These are phyloP conservation scores for Nakazawaea wickerhamii DNA, from an alignment of 805 yeast genomes.

Conservation along the genomic window DNA sequence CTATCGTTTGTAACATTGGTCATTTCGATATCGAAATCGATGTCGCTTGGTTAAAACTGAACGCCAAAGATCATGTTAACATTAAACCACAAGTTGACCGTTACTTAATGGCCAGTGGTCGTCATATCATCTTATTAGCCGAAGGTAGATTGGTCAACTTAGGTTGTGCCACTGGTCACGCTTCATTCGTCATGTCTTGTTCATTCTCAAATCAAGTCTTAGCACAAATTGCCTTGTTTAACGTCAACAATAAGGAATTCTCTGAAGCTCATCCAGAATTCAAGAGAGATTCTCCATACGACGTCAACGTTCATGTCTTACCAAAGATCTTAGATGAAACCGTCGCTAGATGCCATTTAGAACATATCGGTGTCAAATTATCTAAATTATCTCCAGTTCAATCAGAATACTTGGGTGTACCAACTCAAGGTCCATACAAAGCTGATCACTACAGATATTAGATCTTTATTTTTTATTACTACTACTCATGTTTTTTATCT, in stretches of 20 bases:
- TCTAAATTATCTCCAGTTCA: slow-evolving; percentile 71
- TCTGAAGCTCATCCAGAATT: slow-evolving; percentile 81
- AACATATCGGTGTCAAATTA: slow-evolving; percentile 87
- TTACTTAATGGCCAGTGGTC: slow-evolving; percentile 81
- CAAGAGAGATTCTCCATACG: slow-evolving; percentile 86
- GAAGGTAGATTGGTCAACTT: slow-evolving; percentile 99
- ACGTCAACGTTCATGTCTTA: slow-evolving; percentile 87
- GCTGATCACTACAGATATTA: slow-evolving; percentile 97
- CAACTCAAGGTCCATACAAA: slow-evolving; percentile 94
- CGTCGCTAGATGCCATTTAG: slow-evolving; percentile 95
- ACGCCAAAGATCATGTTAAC: slow-evolving; percentile 90
- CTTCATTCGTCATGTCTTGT: slow-evolving; percentile 98
- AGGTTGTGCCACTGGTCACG: slow-evolving; percentile 99
- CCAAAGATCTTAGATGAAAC: slow-evolving; percentile 99
- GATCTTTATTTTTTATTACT: slow-evolving; percentile 16
- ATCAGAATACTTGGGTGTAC: slow-evolving; percentile 91
- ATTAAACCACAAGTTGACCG: slow-evolving; percentile 99
- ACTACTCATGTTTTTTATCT: slow-evolving; percentile 3
- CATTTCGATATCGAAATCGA: slow-evolving; percentile 99
- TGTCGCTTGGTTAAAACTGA: slow-evolving; percentile 96
- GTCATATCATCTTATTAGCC: slow-evolving; percentile 92
- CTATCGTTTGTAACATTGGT: slow-evolving; percentile 99
- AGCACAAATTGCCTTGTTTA: slow-evolving; percentile 97
- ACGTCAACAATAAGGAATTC: slow-evolving; percentile 77
- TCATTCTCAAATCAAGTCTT: slow-evolving; percentile 99